Percentiles rank a stretch among this genome's conserved stretches.
phyloP scores from a whole-genome alignment of 2,329 filamentous ascomycete species.

The Aureobasidium leucospermi region DNA sequence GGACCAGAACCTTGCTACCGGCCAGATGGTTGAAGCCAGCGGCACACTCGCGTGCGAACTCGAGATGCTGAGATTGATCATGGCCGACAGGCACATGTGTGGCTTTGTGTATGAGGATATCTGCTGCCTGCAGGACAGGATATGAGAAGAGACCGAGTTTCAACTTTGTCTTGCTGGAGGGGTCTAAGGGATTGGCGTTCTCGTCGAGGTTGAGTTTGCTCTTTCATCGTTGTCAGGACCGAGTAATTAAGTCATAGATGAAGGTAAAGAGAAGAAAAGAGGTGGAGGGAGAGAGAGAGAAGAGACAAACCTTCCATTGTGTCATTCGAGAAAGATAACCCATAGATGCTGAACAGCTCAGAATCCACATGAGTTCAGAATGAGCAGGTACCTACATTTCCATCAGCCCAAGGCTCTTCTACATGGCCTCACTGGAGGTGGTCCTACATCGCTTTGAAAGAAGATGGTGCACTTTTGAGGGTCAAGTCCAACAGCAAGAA shows the following conservation, averaged over 20 bases:
- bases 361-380: conserved; percentile 91
- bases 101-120: conserved; percentile 58
- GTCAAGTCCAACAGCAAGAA: conserved; percentile 78
- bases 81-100: conserved; percentile 97
- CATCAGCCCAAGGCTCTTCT: background rate
- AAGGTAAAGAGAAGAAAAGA: background rate
- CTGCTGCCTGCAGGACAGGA: conserved; percentile 59
- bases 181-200: conserved; percentile 50
- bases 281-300: background rate
- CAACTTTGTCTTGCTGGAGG: conserved; percentile 47
- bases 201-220: conserved; percentile 64
- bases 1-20: conserved; percentile 49
- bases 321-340: conserved; percentile 98
- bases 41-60: conserved; percentile 81
- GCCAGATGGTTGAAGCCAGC: conserved; percentile 78
- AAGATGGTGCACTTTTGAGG: conserved; percentile 73
- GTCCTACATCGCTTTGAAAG: conserved; percentile 63
- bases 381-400: conserved; percentile 61
- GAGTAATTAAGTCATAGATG: conserved; percentile 15
- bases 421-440: background rate
- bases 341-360: conserved; percentile 84
- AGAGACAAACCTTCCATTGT: conserved; percentile 78
- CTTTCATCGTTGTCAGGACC: conserved; percentile 24
- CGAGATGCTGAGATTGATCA: conserved; percentile 88
- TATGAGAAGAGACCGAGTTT: conserved; percentile 94